Conservation (phyloP, 1,139 yeast genomes). For the Diutina ranongensis region DNA sequence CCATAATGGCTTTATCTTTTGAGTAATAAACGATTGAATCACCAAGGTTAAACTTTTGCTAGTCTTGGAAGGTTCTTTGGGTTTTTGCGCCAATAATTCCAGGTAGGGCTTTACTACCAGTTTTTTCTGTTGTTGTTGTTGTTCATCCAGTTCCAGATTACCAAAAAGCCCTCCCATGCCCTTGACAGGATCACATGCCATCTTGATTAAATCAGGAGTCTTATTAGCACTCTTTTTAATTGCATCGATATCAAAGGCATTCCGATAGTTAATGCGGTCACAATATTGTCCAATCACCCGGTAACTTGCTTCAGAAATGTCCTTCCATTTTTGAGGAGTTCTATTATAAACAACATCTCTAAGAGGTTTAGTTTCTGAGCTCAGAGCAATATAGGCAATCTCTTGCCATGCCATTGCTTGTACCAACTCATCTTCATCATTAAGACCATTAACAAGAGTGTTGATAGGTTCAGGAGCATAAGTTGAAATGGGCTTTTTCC, state of each 20-base stretch:
- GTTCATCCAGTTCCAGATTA: background rate
- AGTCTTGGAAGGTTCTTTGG: background rate
- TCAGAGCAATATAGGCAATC: constrained; percentile 47
- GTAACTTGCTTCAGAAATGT: constrained; percentile 49
- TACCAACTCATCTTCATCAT: constrained; percentile 42
- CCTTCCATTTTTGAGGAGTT: constrained; percentile 42
- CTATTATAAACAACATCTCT: constrained; percentile 44
- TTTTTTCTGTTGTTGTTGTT: background rate
- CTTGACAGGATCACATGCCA: background rate
- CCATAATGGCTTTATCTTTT: background rate
- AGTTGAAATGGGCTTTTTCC: constrained; percentile 57
- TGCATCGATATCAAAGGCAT: constrained; percentile 20
- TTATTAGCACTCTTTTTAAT: constrained; percentile 13
- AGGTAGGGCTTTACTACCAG: background rate
- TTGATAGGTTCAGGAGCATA: constrained; percentile 62
- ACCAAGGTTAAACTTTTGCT: too few species aligned
- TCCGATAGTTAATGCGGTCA: constrained; percentile 27
- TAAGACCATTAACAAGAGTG: constrained; percentile 64
- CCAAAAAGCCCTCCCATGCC: background rate
- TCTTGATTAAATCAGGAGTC: background rate
- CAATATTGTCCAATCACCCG: constrained; percentile 38
- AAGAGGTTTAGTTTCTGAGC: constrained; percentile 33
- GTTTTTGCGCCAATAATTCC: background rate
- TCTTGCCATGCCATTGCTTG: constrained; percentile 68
- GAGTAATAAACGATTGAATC: background rate